phyloP scores from a whole-genome alignment of 768 basidiomycete genomes.

The Steccherinum ochraceum region DNA sequence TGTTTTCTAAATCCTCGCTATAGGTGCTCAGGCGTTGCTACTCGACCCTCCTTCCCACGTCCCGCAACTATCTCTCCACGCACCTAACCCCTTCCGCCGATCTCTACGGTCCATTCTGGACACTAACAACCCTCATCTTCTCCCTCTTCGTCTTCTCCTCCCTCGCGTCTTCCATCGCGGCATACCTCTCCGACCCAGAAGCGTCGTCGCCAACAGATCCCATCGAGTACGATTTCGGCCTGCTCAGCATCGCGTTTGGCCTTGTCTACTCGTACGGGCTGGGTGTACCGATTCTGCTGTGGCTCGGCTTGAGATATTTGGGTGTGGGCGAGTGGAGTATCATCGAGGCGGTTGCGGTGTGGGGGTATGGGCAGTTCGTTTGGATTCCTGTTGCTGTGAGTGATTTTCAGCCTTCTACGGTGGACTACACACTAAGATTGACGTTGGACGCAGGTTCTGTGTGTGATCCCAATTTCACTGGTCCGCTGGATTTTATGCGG shows the following conservation, averaged over 20 bases:
- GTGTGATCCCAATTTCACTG: constrained; percentile 78
- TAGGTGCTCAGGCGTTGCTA: constrained; percentile 74
- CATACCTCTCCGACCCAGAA: constrained; percentile 67
- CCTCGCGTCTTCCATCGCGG: constrained; percentile 79
- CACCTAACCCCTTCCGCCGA: constrained; percentile 62
- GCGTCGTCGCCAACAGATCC: constrained; percentile 23
- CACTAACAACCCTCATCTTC: constrained; percentile 91
- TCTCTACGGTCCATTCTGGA: constrained; percentile 95
- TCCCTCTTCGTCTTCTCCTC: constrained; percentile 91
- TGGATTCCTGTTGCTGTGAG: constrained; percentile 86
- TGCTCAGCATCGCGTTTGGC: constrained; percentile 76
- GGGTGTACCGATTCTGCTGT: constrained; percentile 73
- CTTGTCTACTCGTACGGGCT: constrained; percentile 88
- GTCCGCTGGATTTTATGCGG: constrained; percentile 78
- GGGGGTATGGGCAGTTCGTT: constrained; percentile 78
- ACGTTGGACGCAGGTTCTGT: constrained; percentile 81
- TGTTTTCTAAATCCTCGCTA: no score
- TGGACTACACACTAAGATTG: not conserved
- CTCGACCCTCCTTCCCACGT: constrained; percentile 69
- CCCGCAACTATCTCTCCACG: constrained; percentile 52
- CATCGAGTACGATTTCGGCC: constrained; percentile 80
- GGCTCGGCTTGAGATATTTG: constrained; percentile 79
- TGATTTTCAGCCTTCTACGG: constrained; percentile 11
- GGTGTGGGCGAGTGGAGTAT: constrained; percentile 89
- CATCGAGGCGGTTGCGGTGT: constrained; percentile 73